Percentiles rank a stretch among this genome's conserved stretches.
Evolutionary conservation across 2,329 filamentous ascomycete genomes (phyloP).

Genomic region (Exophiala aquamarina): DNA sequence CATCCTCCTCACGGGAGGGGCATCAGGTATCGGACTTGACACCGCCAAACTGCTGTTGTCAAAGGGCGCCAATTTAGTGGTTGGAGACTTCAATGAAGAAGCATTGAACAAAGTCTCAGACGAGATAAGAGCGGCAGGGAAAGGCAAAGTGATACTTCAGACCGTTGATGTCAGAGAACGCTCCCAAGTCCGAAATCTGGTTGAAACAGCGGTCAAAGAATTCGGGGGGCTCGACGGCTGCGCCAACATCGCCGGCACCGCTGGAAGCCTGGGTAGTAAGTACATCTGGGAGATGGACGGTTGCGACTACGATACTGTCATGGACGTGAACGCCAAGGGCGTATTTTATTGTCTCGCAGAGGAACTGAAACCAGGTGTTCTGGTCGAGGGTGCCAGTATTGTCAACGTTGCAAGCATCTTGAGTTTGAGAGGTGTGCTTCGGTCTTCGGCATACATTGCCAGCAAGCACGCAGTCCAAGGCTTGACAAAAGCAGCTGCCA

Average conservation of each 20-base stretch:
- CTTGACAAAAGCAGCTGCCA: constrained; percentile 55
- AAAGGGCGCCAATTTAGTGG: constrained; percentile 47
- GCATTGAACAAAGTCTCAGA: constrained; percentile 36
- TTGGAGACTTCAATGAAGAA: constrained; percentile 47
- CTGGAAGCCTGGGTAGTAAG: neutral
- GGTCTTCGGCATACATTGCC: constrained; percentile 42
- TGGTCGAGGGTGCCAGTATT: too few relatives aligned
- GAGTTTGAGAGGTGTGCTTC: constrained; percentile 4
- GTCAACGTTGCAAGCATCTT: constrained; percentile 8
- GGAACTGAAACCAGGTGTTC: constrained; percentile 27
- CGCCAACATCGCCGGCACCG: constrained; percentile 22
- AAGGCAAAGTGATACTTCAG: constrained; percentile 7
- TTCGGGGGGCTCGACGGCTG: constrained; percentile 20
- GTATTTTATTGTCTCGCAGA: constrained; percentile 3
- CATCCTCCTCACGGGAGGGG: constrained; percentile 36
- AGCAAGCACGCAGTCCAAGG: constrained; percentile 8
- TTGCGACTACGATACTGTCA: constrained; percentile 2
- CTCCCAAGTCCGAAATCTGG: constrained; percentile 13
- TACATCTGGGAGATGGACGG: neutral
- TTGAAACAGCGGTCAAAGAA: constrained; percentile 12
- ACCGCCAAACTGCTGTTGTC: constrained; percentile 46
- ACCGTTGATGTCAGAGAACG: constrained; percentile 17
- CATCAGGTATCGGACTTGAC: constrained; percentile 51
- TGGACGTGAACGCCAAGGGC: constrained; percentile 7
- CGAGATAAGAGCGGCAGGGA: too few relatives aligned